A percentile compares a stretch with the other conserved stretches of the same genome.
phyloP scores from a whole-genome alignment of 768 basidiomycete species.

The Porphyrellus cyaneotinctus region DNA sequence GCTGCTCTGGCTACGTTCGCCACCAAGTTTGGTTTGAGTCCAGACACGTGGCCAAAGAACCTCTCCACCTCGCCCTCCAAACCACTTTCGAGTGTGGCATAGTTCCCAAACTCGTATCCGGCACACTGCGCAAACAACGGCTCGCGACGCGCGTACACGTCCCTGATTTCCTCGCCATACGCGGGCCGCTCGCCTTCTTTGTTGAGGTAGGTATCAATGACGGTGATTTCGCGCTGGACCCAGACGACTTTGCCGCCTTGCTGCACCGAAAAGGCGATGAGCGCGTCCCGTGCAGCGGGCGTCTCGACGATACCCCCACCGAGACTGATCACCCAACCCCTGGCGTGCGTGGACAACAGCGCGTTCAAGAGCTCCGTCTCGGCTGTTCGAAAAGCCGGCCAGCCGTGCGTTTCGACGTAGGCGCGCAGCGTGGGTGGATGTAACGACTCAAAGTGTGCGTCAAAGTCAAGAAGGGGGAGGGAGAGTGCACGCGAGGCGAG shows the following conservation, averaged over 20 bases:
- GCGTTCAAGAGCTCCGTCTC: conserved; percentile 70
- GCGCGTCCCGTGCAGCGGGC: conserved; percentile 62
- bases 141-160: conserved; percentile 76
- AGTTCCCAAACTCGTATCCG: conserved; percentile 80
- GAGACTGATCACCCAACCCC: conserved; percentile 76
- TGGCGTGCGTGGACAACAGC: conserved; percentile 52
- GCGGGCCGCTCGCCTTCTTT: conserved; percentile 77
- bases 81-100: conserved; percentile 41
- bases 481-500: conserved; percentile 70
- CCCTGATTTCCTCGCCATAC: conserved; percentile 82
- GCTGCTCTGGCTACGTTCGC: conserved; percentile 39
- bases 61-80: conserved; percentile 57
- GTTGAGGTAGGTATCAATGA: conserved; percentile 77
- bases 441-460: conserved; percentile 66
- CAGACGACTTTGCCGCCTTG: conserved; percentile 74
- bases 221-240: conserved; percentile 73
- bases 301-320: conserved; percentile 96
- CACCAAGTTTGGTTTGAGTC: conserved; percentile 60
- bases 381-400: conserved; percentile 83
- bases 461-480: conserved; percentile 82
- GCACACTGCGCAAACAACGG: conserved; percentile 86
- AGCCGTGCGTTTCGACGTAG: conserved; percentile 80
- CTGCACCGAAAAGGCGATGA: conserved; percentile 58
- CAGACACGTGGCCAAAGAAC: conserved; percentile 89
- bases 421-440: conserved; percentile 59